These are phyloP conservation scores for Colletotrichum shisoi DNA, from an alignment of 2,329 filamentous ascomycete genomes.

Conservation along the genomic window DNA sequence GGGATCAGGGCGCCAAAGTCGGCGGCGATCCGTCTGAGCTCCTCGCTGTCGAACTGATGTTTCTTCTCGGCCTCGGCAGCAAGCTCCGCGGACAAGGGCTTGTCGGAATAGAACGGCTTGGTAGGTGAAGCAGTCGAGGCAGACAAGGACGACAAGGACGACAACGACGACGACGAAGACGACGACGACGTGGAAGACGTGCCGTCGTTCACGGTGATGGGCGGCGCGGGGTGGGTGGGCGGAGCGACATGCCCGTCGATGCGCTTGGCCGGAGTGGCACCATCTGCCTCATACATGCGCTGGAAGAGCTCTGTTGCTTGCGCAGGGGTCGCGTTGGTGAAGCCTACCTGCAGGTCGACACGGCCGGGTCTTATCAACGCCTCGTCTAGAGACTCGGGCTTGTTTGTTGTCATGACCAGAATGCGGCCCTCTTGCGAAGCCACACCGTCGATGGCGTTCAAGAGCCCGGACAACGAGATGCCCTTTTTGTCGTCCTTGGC, in stretches of 20 bases:
- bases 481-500: constrained; percentile 52
- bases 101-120: not conserved
- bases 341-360: constrained; percentile 42
- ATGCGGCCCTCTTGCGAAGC: constrained; percentile 80
- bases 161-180: not conserved
- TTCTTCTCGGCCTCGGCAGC: constrained; percentile 29
- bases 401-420: constrained; percentile 84
- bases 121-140: constrained; percentile 11
- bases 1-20: constrained; percentile 64
- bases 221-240: constrained; percentile 24
- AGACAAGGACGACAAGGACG: not conserved
- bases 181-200: not conserved
- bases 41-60: constrained; percentile 43
- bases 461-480: constrained; percentile 79
- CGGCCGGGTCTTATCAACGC: constrained; percentile 73
- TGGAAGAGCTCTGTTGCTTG: constrained; percentile 67
- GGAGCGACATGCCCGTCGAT: constrained; percentile 29
- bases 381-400: constrained; percentile 74
- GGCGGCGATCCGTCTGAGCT: constrained; percentile 55
- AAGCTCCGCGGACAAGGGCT: not conserved
- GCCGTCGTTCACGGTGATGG: constrained; percentile 18
- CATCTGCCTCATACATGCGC: constrained; percentile 65
- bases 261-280: constrained; percentile 29
- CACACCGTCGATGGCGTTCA: constrained; percentile 86
- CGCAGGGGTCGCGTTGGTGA: constrained; percentile 44